phyloP scores from a whole-genome alignment of 495 filamentous ascomycete genomes.

The Aspergillus olivimuriae region DNA sequence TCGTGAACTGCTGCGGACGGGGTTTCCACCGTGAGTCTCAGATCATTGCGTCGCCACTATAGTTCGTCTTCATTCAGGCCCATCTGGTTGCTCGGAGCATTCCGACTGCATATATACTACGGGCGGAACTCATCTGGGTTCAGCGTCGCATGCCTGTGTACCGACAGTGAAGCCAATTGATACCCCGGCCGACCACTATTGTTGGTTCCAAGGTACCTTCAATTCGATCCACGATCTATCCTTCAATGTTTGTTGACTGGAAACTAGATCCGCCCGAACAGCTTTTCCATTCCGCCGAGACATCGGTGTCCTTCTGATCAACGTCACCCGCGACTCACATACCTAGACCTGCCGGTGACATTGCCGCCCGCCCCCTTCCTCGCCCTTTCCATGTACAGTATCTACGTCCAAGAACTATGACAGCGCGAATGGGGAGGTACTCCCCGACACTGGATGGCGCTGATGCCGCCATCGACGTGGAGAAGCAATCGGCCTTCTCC shows the following conservation, averaged over 20 bases:
- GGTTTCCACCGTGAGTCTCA: not conserved
- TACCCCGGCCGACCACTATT: not conserved
- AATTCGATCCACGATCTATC: not conserved
- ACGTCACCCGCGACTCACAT: not conserved
- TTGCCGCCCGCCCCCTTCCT: not conserved
- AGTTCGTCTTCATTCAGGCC: too few relatives aligned
- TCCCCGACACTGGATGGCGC: slow-evolving; percentile 23
- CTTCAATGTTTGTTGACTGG: not conserved
- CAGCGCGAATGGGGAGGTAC: slow-evolving; percentile 30
- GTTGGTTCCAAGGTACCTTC: not conserved
- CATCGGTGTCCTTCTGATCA: slow-evolving; percentile 9
- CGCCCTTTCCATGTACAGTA: not conserved
- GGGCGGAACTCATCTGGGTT: not conserved
- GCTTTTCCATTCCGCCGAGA: not conserved
- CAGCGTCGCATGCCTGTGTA: not conserved
- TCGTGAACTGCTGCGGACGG: not conserved
- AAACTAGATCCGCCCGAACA: not conserved
- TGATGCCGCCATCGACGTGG: slow-evolving; percentile 26
- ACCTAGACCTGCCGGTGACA: not conserved
- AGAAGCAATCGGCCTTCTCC: slow-evolving; percentile 29
- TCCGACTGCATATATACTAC: not conserved
- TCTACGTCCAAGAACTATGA: slow-evolving; percentile 22
- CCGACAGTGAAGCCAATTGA: not conserved
- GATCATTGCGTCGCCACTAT: not conserved
- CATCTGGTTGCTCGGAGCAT: not conserved